Evolutionary conservation across 2,329 filamentous ascomycete species (phyloP).

Genomic region (Scytalidium lignicola): DNA sequence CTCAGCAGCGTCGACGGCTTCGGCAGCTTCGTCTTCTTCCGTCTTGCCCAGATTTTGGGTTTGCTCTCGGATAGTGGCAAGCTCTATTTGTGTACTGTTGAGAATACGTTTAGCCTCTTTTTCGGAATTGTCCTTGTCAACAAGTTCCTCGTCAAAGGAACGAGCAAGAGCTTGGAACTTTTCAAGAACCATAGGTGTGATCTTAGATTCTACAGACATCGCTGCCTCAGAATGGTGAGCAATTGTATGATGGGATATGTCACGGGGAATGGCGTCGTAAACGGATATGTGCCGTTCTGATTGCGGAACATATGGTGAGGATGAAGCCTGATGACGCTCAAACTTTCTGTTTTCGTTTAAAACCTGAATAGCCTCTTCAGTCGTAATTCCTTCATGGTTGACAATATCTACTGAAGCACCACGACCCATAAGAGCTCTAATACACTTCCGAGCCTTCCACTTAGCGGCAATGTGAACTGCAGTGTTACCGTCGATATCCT

Average conservation of each 20-base stretch:
- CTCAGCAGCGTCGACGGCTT: slow-evolving; percentile 13
- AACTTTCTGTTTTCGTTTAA: slow-evolving; percentile 57
- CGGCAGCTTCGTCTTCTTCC: slow-evolving; percentile 15
- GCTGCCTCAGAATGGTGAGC: slow-evolving; percentile 57
- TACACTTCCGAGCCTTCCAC: slow-evolving; percentile 82
- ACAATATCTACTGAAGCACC: slow-evolving; percentile 78
- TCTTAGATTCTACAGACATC: slow-evolving; percentile 63
- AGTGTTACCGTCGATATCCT: slow-evolving; percentile 85
- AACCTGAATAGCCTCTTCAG: slow-evolving; percentile 76
- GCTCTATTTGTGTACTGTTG: slow-evolving; percentile 62
- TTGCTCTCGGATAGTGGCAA: slow-evolving; percentile 54
- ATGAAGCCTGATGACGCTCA: slow-evolving; percentile 56
- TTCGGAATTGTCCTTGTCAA: slow-evolving; percentile 66
- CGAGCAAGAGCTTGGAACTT: slow-evolving; percentile 67
- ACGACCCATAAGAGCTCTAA: slow-evolving; percentile 72
- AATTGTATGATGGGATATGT: slow-evolving; percentile 9
- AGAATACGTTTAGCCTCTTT: slow-evolving; percentile 62
- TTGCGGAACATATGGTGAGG: slow-evolving; percentile 62
- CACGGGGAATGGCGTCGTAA: slow-evolving; percentile 32
- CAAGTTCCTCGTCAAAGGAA: slow-evolving; percentile 69
- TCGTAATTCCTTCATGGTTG: slow-evolving; percentile 77
- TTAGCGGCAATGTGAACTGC: slow-evolving; percentile 71
- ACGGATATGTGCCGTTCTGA: slow-evolving; percentile 52
- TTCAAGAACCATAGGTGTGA: slow-evolving; percentile 63
- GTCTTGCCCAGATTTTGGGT: slow-evolving; percentile 45